Conservation (phyloP, 495 filamentous ascomycete genomes). For the Annulohypoxylon stygium region DNA sequence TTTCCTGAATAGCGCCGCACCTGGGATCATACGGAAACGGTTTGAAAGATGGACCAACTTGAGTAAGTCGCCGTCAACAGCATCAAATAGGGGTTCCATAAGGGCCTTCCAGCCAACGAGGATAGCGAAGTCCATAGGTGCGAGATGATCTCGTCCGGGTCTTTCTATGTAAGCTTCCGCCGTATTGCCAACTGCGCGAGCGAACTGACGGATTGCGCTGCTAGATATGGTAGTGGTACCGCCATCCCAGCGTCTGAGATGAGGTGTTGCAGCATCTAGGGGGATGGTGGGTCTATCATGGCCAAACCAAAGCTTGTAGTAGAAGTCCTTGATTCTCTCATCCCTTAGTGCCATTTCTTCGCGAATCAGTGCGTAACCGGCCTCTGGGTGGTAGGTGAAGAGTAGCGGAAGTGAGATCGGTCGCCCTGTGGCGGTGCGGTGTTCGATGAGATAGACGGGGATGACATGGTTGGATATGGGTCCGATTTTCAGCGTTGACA, state of each 20-base stretch:
- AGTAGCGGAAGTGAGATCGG: conserved; percentile 75
- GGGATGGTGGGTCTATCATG: conserved; percentile 56
- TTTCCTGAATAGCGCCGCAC: conserved; percentile 84
- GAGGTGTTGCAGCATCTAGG: conserved; percentile 75
- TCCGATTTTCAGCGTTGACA: conserved; percentile 79
- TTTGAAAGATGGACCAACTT: conserved; percentile 89
- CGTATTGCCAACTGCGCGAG: conserved; percentile 90
- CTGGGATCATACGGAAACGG: conserved; percentile 89
- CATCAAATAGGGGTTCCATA: conserved; percentile 89
- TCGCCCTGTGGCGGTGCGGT: conserved; percentile 75
- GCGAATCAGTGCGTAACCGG: conserved; percentile 85
- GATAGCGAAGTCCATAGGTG: conserved; percentile 94
- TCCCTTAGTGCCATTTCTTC: conserved; percentile 86
- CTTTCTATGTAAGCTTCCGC: conserved; percentile 90
- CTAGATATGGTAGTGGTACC: conserved; percentile 79
- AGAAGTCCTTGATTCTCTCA: conserved; percentile 89
- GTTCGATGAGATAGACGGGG: conserved; percentile 77
- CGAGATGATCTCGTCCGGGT: conserved; percentile 84
- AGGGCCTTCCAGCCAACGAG: conserved; percentile 94
- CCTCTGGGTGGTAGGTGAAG: conserved; percentile 87
- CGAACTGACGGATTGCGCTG: conserved; percentile 87
- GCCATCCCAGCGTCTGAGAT: conserved; percentile 80
- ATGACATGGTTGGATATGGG: conserved; percentile 74
- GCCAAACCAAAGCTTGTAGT: conserved; percentile 89
- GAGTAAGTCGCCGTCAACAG: conserved; percentile 86